Conservation (phyloP, 768 basidiomycete genomes). For the Boletus sp. region DNA sequence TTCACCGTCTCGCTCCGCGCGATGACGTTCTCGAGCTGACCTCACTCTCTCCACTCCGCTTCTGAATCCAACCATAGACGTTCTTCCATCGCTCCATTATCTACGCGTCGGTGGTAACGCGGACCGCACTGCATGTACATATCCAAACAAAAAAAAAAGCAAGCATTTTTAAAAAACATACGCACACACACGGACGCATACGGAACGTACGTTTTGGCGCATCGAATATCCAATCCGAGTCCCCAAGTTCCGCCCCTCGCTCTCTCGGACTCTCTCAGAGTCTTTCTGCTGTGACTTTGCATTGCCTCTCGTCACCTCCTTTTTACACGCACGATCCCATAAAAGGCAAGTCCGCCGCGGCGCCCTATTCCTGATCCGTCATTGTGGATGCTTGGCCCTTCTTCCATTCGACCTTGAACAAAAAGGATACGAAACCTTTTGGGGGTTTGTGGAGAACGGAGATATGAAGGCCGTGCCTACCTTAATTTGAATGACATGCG, state of each 20-base stretch:
- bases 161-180: too few relatives aligned
- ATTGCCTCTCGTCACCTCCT: conserved; percentile 1
- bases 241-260: neutral
- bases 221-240: conserved; percentile 15
- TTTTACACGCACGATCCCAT: neutral
- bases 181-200: neutral
- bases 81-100: conserved; percentile 1
- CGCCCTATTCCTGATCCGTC: conserved; percentile 4
- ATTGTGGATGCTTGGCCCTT: neutral
- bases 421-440: conserved; percentile 2
- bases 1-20: neutral
- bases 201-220: neutral
- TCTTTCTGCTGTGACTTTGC: neutral
- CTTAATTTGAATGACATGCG: neutral
- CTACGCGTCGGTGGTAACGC: conserved; percentile 6
- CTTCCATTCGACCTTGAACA: conserved; percentile 18
- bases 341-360: conserved; percentile 9
- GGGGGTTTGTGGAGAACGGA: conserved; percentile 3
- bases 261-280: neutral
- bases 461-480: conserved; percentile 11
- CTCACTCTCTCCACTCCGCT: neutral
- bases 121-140: neutral
- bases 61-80: neutral
- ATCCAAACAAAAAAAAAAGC: neutral
- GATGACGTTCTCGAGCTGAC: conserved; percentile 6